Conservation (phyloP, 1,139 yeast genomes). For the Taphrina wiesneri region DNA sequence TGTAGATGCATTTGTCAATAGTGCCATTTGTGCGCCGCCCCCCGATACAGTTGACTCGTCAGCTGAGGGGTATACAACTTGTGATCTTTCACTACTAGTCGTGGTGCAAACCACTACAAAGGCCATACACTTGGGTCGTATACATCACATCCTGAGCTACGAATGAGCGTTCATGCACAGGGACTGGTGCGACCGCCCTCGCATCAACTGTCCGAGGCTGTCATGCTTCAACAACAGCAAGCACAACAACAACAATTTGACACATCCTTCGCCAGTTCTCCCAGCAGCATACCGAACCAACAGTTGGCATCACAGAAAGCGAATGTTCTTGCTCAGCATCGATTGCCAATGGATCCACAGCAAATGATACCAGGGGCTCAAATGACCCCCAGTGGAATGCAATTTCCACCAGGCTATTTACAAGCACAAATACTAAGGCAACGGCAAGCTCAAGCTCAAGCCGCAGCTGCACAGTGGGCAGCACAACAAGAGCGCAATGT, state of each 20-base stretch:
- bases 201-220: background rate
- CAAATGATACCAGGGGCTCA: slow-evolving; percentile 6
- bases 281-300: background rate
- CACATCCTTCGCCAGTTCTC: background rate
- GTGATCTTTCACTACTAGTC: too few species aligned
- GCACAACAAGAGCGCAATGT: slow-evolving; percentile 9
- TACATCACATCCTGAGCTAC: too few species aligned
- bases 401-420: slow-evolving; percentile 11
- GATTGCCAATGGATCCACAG: background rate
- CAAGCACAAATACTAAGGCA: slow-evolving; percentile 23
- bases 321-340: background rate
- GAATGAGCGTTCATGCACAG: slow-evolving; percentile 2
- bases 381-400: background rate
- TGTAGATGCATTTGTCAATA: too few species aligned
- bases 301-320: slow-evolving; percentile 7
- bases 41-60: too few species aligned
- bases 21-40: too few species aligned
- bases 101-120: background rate
- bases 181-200: background rate
- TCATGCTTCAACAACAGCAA: slow-evolving; percentile 10
- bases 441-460: slow-evolving; percentile 21
- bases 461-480: slow-evolving; percentile 15
- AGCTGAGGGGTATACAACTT: too few species aligned
- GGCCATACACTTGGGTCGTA: too few species aligned
- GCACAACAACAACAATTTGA: slow-evolving; percentile 6